Base-by-base conservation (phyloP, 176 grass and related monocot genomes). In the Ensete glaucum region DNA sequence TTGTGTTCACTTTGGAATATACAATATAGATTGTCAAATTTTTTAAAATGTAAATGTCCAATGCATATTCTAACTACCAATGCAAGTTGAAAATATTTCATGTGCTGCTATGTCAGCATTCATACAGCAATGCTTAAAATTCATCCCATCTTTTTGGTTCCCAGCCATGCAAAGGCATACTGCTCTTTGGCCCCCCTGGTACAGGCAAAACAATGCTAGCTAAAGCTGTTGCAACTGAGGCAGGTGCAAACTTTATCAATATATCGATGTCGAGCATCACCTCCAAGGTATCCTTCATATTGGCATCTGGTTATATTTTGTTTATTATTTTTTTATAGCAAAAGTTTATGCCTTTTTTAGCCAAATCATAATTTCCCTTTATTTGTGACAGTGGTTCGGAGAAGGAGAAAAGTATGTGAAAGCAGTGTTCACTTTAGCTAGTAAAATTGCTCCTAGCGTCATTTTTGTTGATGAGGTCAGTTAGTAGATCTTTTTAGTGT, bases 191-290 rank as follows among this genome's bases (percentile, higher is more conserved):
- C n/a, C 95, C 95, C 83, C 95, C 95, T 79, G 95, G 95, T 24
- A 99, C 95, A 62, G 95, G 95, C 67, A 99, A 99, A 89, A 99
- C 95, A 63, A 99, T 99, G 95, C 95, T 99, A 71, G 95, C 95
- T 26, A 99, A 99, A 87, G 95, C 95, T 63, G 95, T 99, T 76
- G 95, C 95, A 75, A 99, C 95, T 19, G 91, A 99, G 83, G 95
- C 95, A 55, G 95, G 95, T 22, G 95, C 95, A 63, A 99, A 99
- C 81, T 99, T 99, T 78, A 99, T 99, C 73, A 99, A 99, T 64
- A 99, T 99, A 80, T 99, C 95, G 53, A 99, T 99, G 95, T 91
- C 95, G 77, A 99, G 95, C 84, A 99, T 99, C 75, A 89, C 91
- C 56, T 99, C 95, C 8, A 99, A 99, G 91, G 95, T 99, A 91